phyloP scores from a whole-genome alignment of 2,329 filamentous ascomycete genomes.

The Biscogniauxia sp. region DNA sequence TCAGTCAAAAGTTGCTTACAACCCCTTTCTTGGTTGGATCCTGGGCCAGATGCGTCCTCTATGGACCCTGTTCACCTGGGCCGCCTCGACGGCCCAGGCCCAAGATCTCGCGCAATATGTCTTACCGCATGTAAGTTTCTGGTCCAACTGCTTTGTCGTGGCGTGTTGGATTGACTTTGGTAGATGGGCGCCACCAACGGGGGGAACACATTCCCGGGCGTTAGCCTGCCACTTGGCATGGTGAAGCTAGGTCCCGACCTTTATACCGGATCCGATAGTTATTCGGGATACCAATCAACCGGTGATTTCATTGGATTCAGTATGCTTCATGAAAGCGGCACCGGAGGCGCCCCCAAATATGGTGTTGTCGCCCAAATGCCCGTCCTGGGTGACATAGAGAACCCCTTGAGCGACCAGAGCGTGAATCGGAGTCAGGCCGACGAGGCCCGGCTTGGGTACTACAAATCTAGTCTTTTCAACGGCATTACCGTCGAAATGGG shows the following conservation, averaged over 20 bases:
- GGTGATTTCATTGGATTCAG: constrained; percentile 60
- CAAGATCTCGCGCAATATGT: constrained; percentile 23
- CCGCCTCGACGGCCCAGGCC: constrained; percentile 8
- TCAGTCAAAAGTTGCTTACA: constrained; percentile 4
- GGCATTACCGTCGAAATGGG: constrained; percentile 57
- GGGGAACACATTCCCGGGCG: constrained; percentile 50
- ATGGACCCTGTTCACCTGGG: constrained; percentile 7
- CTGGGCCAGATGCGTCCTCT: constrained; percentile 18
- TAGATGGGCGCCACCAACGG: constrained; percentile 45
- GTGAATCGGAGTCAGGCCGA: constrained; percentile 52
- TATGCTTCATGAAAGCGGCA: constrained; percentile 65
- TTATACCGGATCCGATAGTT: constrained; percentile 47
- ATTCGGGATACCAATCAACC: constrained; percentile 49
- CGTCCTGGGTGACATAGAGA: constrained; percentile 44
- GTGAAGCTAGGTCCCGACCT: constrained; percentile 51
- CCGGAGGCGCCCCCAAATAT: constrained; percentile 68
- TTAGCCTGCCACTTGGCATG: constrained; percentile 46
- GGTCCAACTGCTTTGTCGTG: neutral
- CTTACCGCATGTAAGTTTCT: constrained; percentile 23
- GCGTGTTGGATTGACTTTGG: constrained; percentile 9
- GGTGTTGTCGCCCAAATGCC: constrained; percentile 63
- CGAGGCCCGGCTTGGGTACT: constrained; percentile 58
- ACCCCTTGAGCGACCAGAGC: constrained; percentile 57
- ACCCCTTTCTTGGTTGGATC: constrained; percentile 3
- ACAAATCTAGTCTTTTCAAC: constrained; percentile 53